Evolutionary conservation across 805 yeast genomes (phyloP).

Genomic region (Blastobotrys muscicola): DNA sequence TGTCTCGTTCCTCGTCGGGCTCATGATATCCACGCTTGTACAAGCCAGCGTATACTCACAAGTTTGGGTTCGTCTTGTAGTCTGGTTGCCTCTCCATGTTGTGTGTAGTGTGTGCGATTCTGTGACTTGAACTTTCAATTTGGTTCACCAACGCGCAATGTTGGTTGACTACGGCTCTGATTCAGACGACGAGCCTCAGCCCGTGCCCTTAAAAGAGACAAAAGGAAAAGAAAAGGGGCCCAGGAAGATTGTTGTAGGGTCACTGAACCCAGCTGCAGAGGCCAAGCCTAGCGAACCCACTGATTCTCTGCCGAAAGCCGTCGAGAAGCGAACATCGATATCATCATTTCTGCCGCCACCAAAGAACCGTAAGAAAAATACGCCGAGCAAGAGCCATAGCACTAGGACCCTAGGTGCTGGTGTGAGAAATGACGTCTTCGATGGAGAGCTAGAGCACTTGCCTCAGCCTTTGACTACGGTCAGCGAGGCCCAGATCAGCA

Average conservation of each 20-base stretch:
- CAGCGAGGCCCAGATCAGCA: not conserved
- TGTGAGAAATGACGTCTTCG: constrained; percentile 5
- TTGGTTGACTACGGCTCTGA: constrained; percentile 3
- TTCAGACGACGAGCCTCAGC: not conserved
- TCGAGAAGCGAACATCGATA: not conserved
- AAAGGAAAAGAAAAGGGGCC: not conserved
- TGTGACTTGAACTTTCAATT: too few relatives aligned
- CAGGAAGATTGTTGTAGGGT: too few relatives aligned
- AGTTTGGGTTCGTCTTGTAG: too few relatives aligned
- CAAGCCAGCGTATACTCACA: too few relatives aligned
- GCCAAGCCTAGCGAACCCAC: constrained; percentile 1
- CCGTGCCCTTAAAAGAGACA: not conserved
- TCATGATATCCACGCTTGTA: too few relatives aligned
- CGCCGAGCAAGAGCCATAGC: not conserved
- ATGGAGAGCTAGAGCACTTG: constrained; percentile 12
- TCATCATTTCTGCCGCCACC: constrained; percentile 1
- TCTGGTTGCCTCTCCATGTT: too few relatives aligned
- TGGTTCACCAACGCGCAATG: too few relatives aligned
- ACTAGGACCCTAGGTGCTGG: not conserved
- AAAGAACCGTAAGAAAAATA: constrained; percentile 5
- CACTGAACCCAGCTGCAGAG: not conserved
- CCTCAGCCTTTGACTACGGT: not conserved
- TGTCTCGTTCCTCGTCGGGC: too few relatives aligned
- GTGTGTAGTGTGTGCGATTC: too few relatives aligned
- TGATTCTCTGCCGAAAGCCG: constrained; percentile 2